phyloP scores from a whole-genome alignment of 768 basidiomycete genomes.

The Agaricus bisporus region DNA sequence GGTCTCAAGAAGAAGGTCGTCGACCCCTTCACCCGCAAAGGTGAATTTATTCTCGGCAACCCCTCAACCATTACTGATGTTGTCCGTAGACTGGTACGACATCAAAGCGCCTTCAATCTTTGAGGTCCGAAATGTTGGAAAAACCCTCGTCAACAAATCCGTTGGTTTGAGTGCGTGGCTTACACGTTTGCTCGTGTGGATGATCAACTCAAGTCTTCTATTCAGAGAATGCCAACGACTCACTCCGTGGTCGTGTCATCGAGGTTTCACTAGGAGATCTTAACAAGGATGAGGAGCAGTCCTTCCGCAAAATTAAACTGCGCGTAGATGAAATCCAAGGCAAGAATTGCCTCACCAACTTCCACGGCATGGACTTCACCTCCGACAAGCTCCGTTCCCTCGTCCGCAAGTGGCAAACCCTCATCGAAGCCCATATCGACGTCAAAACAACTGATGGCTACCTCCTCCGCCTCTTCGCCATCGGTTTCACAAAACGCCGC shows the following conservation, averaged over 20 bases:
- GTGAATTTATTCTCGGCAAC: constrained; percentile 32
- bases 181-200: neutral
- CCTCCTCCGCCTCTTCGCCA: constrained; percentile 97
- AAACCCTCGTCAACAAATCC: constrained; percentile 97
- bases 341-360: constrained; percentile 99
- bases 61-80: constrained; percentile 1
- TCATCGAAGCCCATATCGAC: constrained; percentile 98
- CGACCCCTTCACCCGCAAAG: constrained; percentile 99
- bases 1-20: constrained; percentile 99
- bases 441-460: constrained; percentile 99
- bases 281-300: constrained; percentile 99
- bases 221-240: constrained; percentile 97
- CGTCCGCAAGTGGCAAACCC: constrained; percentile 99
- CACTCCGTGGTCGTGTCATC: constrained; percentile 92
- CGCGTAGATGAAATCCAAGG: constrained; percentile 95
- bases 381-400: constrained; percentile 99
- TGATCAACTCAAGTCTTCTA: constrained; percentile 3
- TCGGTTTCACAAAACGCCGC: constrained; percentile 97
- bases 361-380: constrained; percentile 99
- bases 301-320: constrained; percentile 99
- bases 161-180: constrained; percentile 87
- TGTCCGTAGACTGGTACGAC: constrained; percentile 88
- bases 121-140: constrained; percentile 94
- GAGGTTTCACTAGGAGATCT: constrained; percentile 97
- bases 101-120: constrained; percentile 98